Base-by-base conservation (phyloP, 129 eudicot species). In the Flaveria bidentis region DNA sequence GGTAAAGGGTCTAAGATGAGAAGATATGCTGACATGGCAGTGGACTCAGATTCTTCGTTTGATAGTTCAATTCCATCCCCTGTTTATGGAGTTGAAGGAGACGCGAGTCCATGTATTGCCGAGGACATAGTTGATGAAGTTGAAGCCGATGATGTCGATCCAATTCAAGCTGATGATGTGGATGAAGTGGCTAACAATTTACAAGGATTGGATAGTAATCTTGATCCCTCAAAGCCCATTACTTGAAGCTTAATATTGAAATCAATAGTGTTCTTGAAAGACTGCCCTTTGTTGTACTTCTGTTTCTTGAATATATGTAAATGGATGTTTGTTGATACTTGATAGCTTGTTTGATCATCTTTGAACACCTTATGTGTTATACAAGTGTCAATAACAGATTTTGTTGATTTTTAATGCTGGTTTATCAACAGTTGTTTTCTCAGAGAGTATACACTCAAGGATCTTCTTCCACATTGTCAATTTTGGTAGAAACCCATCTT, bases 401-500 rank as follows among this genome's bases (percentile, higher is more conserved):
- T 66, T 66, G 46, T 63, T 63, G 12, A 33, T 63, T 63, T 63
- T 30, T 33, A 63, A 63, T 63, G 46, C 18, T 28, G 6, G 46
- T 63, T 16, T 63, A 6, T 30, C 45, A 63, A 63, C 5, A 62
- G 25, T 20, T 26, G 51, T 65, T 28, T 82, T 66, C 74, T 81
- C 82, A 15, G 81, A 79, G 16, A 81, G 12, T 50, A 82, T 17
- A 56, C 87, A 84, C 41, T 67, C 74, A 76, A 93, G 63, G 16
- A 86, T 85, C 23, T 76, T 81, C 80, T 33, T 90, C 97, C 98
- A 93, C 90, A 85, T 86, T 53, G 85, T 82, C 86, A 88, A 81
- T 75, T 77, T 88, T 3, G 96, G 98, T 57, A 86, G 72, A 82
- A 85, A 90, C 13, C 93, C 91, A 62, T 85, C 82, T 18, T 69